Conservation (phyloP, 139 green algal species). For the Ettlia oleoabundans region DNA sequence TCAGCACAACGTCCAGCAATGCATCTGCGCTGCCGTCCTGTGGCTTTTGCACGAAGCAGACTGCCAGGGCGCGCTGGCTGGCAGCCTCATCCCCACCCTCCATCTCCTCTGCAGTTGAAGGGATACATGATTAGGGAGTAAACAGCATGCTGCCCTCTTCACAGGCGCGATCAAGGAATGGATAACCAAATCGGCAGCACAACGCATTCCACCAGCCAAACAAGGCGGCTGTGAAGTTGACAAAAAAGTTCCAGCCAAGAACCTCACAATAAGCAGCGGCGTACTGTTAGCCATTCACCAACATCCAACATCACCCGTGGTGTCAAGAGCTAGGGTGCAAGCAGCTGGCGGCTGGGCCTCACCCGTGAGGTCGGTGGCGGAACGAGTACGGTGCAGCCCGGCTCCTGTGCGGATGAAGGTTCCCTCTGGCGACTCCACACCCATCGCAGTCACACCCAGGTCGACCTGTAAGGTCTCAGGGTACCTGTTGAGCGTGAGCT, state of each 20-base stretch:
- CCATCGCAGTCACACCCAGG: conserved; percentile 63
- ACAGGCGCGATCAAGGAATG: too few species aligned
- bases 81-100: conserved; percentile 2
- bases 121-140: background rate
- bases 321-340: background rate
- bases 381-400: conserved; percentile 23
- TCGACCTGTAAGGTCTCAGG: conserved; percentile 57
- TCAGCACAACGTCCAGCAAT: conserved; percentile 58
- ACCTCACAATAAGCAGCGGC: too few species aligned
- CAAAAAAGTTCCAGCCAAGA: too few species aligned
- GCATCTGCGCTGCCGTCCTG: conserved; percentile 80
- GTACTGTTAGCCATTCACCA: too few species aligned
- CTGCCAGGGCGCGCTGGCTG: conserved; percentile 34
- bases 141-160: too few species aligned
- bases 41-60: conserved; percentile 63
- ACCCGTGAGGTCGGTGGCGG: conserved; percentile 32
- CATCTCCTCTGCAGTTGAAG: conserved; percentile 11
- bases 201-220: too few species aligned
- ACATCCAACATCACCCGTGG: too few species aligned
- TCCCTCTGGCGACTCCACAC: conserved; percentile 67
- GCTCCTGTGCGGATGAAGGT: conserved; percentile 68
- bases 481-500: conserved; percentile 45
- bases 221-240: too few species aligned
- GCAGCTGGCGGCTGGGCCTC: background rate
- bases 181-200: too few species aligned